phyloP scores from a whole-genome alignment of 2,329 filamentous ascomycete genomes.

The Pyrenophora teres region DNA sequence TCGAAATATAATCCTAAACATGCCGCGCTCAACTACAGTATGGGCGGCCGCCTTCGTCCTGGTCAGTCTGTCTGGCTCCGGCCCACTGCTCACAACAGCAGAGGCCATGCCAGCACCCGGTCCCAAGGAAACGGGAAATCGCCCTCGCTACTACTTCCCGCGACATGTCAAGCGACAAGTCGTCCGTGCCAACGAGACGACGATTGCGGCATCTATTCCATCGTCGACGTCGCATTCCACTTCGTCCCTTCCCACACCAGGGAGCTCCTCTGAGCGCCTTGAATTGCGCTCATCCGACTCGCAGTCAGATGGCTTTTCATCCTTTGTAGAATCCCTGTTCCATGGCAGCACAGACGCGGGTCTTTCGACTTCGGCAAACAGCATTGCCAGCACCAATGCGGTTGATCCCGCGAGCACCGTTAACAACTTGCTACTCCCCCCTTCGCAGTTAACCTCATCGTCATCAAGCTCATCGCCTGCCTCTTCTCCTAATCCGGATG shows the following conservation, averaged over 20 bases:
- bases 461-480: slow-evolving; percentile 20
- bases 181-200: slow-evolving; percentile 40
- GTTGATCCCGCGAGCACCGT: slow-evolving; percentile 16
- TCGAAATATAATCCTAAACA: slow-evolving; percentile 45
- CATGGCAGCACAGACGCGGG: slow-evolving; percentile 20
- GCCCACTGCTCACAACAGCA: slow-evolving; percentile 52
- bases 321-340: slow-evolving; percentile 36
- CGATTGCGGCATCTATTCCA: slow-evolving; percentile 30
- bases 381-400: slow-evolving; percentile 16
- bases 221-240: slow-evolving; percentile 25
- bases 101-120: slow-evolving; percentile 55
- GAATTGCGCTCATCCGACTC: slow-evolving; percentile 13
- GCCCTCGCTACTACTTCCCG: slow-evolving; percentile 55
- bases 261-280: slow-evolving; percentile 22
- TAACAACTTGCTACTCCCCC: slow-evolving; percentile 10
- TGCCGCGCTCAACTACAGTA: slow-evolving; percentile 52
- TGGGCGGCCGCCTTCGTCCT: slow-evolving; percentile 54
- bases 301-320: slow-evolving; percentile 29
- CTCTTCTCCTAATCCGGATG: neutral
- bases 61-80: slow-evolving; percentile 52
- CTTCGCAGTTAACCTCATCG: too few species aligned
- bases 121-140: slow-evolving; percentile 40
- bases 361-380: slow-evolving; percentile 7
- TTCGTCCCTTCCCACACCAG: slow-evolving; percentile 7
- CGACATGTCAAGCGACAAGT: slow-evolving; percentile 53